A percentile compares a stretch with the other conserved stretches of the same genome.
phyloP scores from a whole-genome alignment of 352 stramenopile species.

The Pythium coloratum region DNA sequence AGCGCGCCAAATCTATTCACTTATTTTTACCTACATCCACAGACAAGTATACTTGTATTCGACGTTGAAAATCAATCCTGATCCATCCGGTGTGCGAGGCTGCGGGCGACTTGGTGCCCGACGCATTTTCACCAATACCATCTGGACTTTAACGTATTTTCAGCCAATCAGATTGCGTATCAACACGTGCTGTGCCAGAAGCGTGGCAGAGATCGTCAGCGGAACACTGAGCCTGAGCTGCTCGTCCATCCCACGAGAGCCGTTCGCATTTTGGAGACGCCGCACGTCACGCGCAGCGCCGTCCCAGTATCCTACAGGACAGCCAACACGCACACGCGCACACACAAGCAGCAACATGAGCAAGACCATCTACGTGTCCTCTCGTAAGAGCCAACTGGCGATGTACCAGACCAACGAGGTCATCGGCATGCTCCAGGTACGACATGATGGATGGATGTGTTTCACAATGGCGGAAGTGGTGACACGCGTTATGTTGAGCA shows the following conservation, averaged over 20 bases:
- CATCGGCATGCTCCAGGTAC: slow-evolving; percentile 71
- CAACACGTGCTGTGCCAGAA: not conserved
- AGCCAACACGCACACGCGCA: not conserved
- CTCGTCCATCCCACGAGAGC: not conserved
- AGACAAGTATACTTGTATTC: too few relatives aligned
- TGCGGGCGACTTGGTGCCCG: not conserved
- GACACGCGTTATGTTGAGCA: slow-evolving; percentile 20
- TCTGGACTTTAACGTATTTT: not conserved
- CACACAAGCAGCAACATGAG: slow-evolving; percentile 18
- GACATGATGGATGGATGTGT: not conserved
- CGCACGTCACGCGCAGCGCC: not conserved
- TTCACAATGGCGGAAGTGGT: not conserved
- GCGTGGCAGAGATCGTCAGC: slow-evolving; percentile 1
- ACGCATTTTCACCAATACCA: slow-evolving; percentile 7
- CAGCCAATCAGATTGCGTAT: not conserved
- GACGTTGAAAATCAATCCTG: not conserved
- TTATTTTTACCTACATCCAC: too few relatives aligned
- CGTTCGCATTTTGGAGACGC: not conserved
- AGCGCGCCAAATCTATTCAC: not conserved
- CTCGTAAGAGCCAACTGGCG: slow-evolving; percentile 85
- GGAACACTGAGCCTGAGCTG: not conserved
- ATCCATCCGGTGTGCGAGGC: slow-evolving; percentile 7
- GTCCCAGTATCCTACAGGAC: slow-evolving; percentile 1
- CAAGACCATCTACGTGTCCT: slow-evolving; percentile 80
- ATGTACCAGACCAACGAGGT: slow-evolving; percentile 89